Evolutionary conservation across 495 filamentous ascomycete genomes (phyloP).

Genomic region (Penicillium malachiteum): DNA sequence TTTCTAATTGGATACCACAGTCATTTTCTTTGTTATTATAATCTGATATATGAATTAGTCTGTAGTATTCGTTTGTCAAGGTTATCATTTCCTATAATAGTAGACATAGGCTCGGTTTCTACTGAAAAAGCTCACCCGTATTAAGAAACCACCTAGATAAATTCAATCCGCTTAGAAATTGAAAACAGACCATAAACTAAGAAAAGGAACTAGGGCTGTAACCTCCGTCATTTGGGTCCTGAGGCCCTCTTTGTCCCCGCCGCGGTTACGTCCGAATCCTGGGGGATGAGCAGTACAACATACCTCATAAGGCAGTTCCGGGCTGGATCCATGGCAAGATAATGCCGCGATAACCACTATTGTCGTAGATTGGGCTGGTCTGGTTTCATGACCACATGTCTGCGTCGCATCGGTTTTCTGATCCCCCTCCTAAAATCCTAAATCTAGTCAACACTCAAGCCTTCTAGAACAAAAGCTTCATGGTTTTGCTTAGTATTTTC

Average conservation of each 20-base stretch:
- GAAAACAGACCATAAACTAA: too few relatives aligned
- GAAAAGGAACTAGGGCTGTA: neutral
- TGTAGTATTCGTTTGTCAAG: too few relatives aligned
- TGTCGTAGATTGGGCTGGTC: too few relatives aligned
- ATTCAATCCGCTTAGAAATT: too few relatives aligned
- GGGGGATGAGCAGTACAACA: conserved; percentile 15
- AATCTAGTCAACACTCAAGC: too few relatives aligned
- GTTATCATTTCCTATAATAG: neutral
- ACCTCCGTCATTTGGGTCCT: conserved; percentile 4
- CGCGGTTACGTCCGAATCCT: conserved; percentile 20
- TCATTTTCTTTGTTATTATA: too few relatives aligned
- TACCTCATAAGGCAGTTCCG: conserved; percentile 28
- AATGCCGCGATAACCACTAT: too few relatives aligned
- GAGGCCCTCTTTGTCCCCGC: neutral
- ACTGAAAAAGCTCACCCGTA: neutral
- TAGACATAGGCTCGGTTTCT: neutral
- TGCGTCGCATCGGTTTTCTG: neutral
- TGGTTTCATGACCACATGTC: neutral
- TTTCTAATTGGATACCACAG: too few relatives aligned
- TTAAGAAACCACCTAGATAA: neutral
- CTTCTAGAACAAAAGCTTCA: conserved; percentile 8
- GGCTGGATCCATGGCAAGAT: neutral
- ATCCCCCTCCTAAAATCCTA: neutral
- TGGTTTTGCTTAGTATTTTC: neutral
- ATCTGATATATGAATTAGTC: too few relatives aligned